phyloP scores from a whole-genome alignment of 306 rosid genomes.

The Castanea sativa region DNA sequence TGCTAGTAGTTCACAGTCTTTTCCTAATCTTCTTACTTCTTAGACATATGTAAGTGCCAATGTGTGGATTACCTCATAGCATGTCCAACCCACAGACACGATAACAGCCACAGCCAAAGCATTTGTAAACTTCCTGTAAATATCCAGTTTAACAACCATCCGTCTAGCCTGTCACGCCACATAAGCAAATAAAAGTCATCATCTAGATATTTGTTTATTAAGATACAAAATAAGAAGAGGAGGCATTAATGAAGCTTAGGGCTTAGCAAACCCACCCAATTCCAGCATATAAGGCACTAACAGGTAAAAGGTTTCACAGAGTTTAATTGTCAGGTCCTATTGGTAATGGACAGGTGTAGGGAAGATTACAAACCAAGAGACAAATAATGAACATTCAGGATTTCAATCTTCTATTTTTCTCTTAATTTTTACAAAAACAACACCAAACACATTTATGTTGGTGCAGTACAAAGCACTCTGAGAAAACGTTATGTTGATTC shows the following conservation, averaged over 20 bases:
- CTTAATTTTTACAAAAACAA: too few relatives aligned
- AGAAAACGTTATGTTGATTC: too few relatives aligned
- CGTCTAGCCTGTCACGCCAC: constrained; percentile 69
- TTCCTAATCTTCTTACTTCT: background rate
- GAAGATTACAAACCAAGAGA: too few relatives aligned
- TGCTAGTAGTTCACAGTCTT: background rate
- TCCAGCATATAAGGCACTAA: constrained; percentile 6
- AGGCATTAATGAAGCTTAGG: background rate
- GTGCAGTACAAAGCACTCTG: too few relatives aligned
- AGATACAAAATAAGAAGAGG: constrained; percentile 8
- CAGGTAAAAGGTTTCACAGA: background rate
- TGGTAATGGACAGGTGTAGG: background rate
- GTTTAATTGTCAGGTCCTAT: background rate
- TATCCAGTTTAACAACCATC: constrained; percentile 85
- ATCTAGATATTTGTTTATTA: constrained; percentile 5
- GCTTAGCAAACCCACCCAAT: background rate
- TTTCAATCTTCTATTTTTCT: too few relatives aligned
- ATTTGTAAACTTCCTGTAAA: constrained; percentile 89
- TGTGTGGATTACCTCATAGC: constrained; percentile 77
- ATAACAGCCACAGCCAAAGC: constrained; percentile 88
- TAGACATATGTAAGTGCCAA: background rate
- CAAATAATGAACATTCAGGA: too few relatives aligned
- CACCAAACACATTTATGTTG: too few relatives aligned
- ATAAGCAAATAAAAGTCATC: constrained; percentile 22
- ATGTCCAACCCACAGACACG: constrained; percentile 94